Conservation (phyloP, 495 filamentous ascomycete species). For the Cairneyella variabilis region DNA sequence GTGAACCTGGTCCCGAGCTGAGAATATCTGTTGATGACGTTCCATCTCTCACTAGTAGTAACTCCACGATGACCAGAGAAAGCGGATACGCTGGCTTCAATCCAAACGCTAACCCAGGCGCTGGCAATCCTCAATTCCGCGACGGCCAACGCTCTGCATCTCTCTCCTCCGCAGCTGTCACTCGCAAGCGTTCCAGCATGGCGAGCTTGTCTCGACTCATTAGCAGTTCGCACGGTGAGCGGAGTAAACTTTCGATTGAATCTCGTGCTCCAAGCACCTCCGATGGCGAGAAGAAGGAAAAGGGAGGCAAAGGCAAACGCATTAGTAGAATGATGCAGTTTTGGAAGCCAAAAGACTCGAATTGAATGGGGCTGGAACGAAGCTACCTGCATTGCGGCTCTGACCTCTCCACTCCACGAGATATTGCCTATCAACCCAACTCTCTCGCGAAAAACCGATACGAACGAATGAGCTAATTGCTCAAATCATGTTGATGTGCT, state of each 20-base stretch:
- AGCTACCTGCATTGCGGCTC: background rate
- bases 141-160: constrained; percentile 65
- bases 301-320: constrained; percentile 66
- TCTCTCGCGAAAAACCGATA: background rate
- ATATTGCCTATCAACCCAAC: background rate
- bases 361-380: background rate
- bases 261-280: constrained; percentile 50
- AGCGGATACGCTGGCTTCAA: too few relatives aligned
- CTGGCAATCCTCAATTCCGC: constrained; percentile 31
- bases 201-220: constrained; percentile 82
- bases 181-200: constrained; percentile 77
- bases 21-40: constrained; percentile 82
- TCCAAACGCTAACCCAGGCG: constrained; percentile 22
- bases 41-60: constrained; percentile 80
- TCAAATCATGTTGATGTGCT: constrained; percentile 22
- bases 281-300: constrained; percentile 55
- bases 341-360: constrained; percentile 40
- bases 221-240: constrained; percentile 70
- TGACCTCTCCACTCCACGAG: background rate
- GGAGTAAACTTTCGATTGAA: constrained; percentile 77
- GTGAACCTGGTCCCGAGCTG: constrained; percentile 59
- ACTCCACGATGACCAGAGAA: constrained; percentile 78
- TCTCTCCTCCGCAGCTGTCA: constrained; percentile 60
- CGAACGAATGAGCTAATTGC: constrained; percentile 8
- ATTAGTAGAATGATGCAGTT: constrained; percentile 81